phyloP scores from a whole-genome alignment of 164 flowering plant species.

The Magnolia officinalis region DNA sequence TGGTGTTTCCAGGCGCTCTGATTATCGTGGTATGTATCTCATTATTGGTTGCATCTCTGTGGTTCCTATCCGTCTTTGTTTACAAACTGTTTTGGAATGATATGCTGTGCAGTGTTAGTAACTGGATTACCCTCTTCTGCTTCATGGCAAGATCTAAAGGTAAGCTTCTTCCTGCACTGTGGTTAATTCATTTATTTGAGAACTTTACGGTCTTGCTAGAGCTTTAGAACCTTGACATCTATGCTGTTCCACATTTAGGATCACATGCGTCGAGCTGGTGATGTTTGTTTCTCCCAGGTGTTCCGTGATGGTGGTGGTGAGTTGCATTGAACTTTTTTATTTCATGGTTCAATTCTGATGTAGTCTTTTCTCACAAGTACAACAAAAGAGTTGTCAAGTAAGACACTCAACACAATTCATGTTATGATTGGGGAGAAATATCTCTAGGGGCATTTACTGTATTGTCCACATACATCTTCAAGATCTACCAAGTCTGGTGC shows the following conservation, averaged over 20 bases:
- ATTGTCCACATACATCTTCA: too few species aligned
- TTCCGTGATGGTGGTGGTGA: slow-evolving; percentile 83
- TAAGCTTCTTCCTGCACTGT: slow-evolving; percentile 13
- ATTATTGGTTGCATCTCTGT: background rate
- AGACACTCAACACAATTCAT: too few species aligned
- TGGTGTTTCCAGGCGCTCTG: slow-evolving; percentile 85
- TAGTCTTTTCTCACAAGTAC: too few species aligned
- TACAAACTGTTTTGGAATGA: background rate
- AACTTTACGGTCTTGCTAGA: background rate
- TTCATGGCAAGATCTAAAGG: slow-evolving; percentile 99
- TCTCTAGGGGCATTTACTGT: too few species aligned
- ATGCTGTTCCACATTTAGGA: slow-evolving; percentile 4
- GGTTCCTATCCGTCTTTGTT: too few species aligned
- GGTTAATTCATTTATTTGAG: background rate
- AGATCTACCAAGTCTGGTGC: too few species aligned
- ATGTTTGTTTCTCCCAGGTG: slow-evolving; percentile 96
- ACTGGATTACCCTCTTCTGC: slow-evolving; percentile 94
- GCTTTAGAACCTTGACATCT: background rate
- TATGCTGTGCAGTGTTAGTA: slow-evolving; percentile 79
- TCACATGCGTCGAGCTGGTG: slow-evolving; percentile 91
- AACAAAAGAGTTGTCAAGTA: too few species aligned
- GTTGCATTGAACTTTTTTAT: slow-evolving; percentile 11
- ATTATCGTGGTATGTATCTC: slow-evolving; percentile 60
- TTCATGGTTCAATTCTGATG: too few species aligned
- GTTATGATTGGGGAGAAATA: background rate